These are phyloP conservation scores for Exidia glandulosa DNA, from an alignment of 768 basidiomycete species.

Conservation along the genomic window DNA sequence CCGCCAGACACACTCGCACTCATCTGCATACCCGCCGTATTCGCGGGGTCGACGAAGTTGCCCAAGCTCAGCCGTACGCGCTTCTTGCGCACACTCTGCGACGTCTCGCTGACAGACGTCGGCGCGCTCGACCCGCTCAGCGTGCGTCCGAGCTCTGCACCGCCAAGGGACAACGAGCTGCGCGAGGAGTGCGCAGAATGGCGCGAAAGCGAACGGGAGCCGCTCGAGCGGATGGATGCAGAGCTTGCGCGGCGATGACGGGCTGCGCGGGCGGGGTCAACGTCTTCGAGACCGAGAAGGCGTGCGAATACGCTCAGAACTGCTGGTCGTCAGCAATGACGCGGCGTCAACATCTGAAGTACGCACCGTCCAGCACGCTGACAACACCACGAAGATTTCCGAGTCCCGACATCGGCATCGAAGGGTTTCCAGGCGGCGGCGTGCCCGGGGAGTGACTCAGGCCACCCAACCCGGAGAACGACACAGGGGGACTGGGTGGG, in stretches of 20 bases:
- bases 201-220: not conserved
- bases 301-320: slow-evolving; percentile 74
- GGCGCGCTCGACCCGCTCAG: not conserved
- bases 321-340: no score
- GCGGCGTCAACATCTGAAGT: no score
- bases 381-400: slow-evolving; percentile 44
- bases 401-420: not conserved
- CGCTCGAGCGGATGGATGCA: slow-evolving; percentile 26
- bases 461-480: slow-evolving; percentile 15
- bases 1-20: not conserved
- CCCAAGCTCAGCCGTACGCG: not conserved
- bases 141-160: not conserved
- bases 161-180: not conserved
- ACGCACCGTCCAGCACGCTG: slow-evolving; percentile 70
- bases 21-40: not conserved
- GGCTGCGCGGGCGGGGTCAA: slow-evolving; percentile 70
- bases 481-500: not conserved
- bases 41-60: not conserved
- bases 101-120: not conserved
- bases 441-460: slow-evolving; percentile 18
- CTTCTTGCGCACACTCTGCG: not conserved
- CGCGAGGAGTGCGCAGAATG: not conserved
- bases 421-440: slow-evolving; percentile 21
- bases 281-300: slow-evolving; percentile 56
- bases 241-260: slow-evolving; percentile 73